A percentile compares a stretch with the other conserved stretches of the same genome.
phyloP scores from a whole-genome alignment of 202 grass and related monocot genomes.

The Zizania palustris region DNA sequence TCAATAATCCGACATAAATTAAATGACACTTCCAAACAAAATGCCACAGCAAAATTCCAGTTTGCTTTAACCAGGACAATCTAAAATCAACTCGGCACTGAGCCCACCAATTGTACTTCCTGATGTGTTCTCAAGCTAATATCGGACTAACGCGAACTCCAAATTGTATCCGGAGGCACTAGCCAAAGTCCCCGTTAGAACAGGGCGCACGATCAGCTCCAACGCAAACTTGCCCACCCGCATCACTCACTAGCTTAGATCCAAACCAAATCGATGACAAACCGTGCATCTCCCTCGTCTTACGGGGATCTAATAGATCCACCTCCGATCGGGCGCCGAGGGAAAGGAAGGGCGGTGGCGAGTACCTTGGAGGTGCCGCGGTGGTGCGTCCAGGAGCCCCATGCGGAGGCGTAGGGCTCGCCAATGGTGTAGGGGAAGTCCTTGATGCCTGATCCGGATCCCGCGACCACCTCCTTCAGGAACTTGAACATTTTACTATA shows the following conservation, averaged over 20 bases:
- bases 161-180: not conserved
- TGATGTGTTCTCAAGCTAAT: conserved; percentile 5
- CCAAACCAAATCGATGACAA: conserved; percentile 1
- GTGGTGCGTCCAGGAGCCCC: conserved; percentile 95
- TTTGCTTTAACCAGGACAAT: conserved; percentile 20
- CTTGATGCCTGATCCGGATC: conserved; percentile 93
- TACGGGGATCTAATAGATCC: conserved; percentile 23
- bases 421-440: conserved; percentile 95
- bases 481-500: conserved; percentile 87
- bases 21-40: not conserved
- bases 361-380: conserved; percentile 84
- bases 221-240: not conserved
- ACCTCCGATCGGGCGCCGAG: not conserved
- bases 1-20: not conserved
- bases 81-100: not conserved
- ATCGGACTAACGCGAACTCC: not conserved
- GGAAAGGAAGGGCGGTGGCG: not conserved
- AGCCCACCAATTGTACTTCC: conserved; percentile 25
- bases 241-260: conserved; percentile 16
- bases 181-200: conserved; percentile 1
- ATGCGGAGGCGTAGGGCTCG: conserved; percentile 78
- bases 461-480: conserved; percentile 92
- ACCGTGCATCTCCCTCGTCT: not conserved
- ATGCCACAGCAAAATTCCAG: not conserved
- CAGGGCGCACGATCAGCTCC: not conserved